Conservation (phyloP, 2,329 filamentous ascomycete genomes). For the Epichloe bromicola region DNA sequence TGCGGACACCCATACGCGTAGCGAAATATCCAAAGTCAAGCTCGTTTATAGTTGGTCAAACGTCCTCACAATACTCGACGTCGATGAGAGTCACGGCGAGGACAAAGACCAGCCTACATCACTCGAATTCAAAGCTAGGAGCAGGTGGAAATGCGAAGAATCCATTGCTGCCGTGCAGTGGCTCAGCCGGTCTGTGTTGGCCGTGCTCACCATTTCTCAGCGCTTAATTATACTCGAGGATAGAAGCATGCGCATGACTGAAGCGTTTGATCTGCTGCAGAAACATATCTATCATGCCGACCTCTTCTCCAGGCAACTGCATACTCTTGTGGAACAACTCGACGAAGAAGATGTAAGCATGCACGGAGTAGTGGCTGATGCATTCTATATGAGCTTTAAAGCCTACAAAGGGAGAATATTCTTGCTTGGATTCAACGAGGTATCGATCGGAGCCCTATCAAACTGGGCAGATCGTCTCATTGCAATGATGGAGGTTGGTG, state of each 20-base stretch:
- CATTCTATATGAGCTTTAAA: constrained; percentile 95
- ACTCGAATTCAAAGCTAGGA: constrained; percentile 69
- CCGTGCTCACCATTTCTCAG: constrained; percentile 87
- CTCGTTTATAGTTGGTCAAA: constrained; percentile 98
- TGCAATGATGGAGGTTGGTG: constrained; percentile 91
- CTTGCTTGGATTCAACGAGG: constrained; percentile 82
- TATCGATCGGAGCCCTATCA: constrained; percentile 80
- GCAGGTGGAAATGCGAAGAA: constrained; percentile 86
- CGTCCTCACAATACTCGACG: constrained; percentile 82
- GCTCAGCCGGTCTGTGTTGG: constrained; percentile 86
- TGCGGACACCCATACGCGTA: constrained; percentile 51
- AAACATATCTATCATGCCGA: constrained; percentile 89
- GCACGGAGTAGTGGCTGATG: constrained; percentile 93
- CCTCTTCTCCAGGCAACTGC: constrained; percentile 77
- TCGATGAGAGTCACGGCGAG: constrained; percentile 56
- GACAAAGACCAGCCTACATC: constrained; percentile 67
- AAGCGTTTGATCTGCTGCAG: constrained; percentile 82
- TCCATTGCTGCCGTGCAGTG: constrained; percentile 94
- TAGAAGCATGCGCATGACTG: constrained; percentile 75
- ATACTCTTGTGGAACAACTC: constrained; percentile 71
- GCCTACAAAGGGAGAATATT: constrained; percentile 91
- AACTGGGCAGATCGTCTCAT: constrained; percentile 95
- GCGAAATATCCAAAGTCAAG: constrained; percentile 66
- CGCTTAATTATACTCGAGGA: constrained; percentile 88
- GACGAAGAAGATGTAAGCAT: constrained; percentile 79